Percentiles rank a stretch among this genome's conserved stretches.
These are phyloP conservation scores for Saitozyma sp. DNA, from an alignment of 768 basidiomycete species.

Conservation along the genomic window DNA sequence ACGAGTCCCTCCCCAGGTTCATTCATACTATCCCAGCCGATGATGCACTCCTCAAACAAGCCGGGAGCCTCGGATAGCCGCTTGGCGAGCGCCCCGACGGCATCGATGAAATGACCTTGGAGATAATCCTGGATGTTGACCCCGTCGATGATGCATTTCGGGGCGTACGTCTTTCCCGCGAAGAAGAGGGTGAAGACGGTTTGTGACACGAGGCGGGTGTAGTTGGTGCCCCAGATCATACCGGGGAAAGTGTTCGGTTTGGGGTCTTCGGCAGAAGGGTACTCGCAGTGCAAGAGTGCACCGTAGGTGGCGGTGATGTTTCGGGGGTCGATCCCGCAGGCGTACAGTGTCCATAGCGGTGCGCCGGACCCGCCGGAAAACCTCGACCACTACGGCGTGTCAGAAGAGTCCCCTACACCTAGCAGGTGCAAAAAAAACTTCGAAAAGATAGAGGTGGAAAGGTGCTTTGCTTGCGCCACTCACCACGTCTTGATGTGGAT, in stretches of 20 bases:
- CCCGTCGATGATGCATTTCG: conserved; percentile 84
- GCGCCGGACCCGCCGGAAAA: conserved; percentile 97
- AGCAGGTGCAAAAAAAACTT: no score
- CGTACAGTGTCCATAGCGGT: conserved; percentile 72
- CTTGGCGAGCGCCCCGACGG: conserved; percentile 72
- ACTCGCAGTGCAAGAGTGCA: conserved; percentile 86
- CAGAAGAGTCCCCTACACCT: no score
- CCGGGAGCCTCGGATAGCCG: conserved; percentile 68
- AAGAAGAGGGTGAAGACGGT: conserved; percentile 95
- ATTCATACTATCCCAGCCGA: conserved; percentile 96
- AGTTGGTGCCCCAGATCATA: conserved; percentile 98
- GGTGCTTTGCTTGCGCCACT: conserved; percentile 50
- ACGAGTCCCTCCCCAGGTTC: conserved; percentile 86
- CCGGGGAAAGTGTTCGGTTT: conserved; percentile 76
- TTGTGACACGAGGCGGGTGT: conserved; percentile 80
- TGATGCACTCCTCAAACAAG: conserved; percentile 78
- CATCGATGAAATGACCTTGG: conserved; percentile 76
- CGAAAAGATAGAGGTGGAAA: no score
- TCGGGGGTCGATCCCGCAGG: conserved; percentile 84
- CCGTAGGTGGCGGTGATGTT: conserved; percentile 82
- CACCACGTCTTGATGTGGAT: conserved; percentile 94
- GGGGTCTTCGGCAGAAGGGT: conserved; percentile 64
- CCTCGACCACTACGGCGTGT: conserved; percentile 79
- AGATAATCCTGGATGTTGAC: conserved; percentile 91
- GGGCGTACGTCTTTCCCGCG: conserved; percentile 83